Conservation (phyloP, 345 rosid species). For the Pelargonium nanum region DNA sequence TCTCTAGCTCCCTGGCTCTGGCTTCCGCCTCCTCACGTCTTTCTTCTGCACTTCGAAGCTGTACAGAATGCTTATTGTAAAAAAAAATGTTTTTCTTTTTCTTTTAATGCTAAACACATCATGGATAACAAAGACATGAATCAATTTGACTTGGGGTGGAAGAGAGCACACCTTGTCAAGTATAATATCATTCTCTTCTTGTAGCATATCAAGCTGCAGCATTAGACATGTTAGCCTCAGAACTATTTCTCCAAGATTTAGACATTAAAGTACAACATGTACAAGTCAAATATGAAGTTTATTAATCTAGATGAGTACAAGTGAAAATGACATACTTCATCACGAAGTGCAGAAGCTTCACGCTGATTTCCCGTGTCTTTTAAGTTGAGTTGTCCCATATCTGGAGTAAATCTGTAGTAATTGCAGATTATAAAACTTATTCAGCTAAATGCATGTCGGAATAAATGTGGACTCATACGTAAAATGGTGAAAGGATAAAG, state of each 20-base stretch:
- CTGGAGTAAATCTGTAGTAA: constrained; percentile 54
- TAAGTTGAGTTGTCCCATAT: constrained; percentile 42
- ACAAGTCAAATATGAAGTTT: no score
- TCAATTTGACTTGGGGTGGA: background rate
- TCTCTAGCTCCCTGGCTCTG: constrained; percentile 91
- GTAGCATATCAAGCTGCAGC: constrained; percentile 50
- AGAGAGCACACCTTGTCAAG: constrained; percentile 16
- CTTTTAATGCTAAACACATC: background rate
- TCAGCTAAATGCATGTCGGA: background rate
- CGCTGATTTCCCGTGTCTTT: constrained; percentile 64
- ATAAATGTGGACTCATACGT: background rate
- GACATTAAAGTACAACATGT: constrained; percentile 13
- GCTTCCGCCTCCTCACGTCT: constrained; percentile 82
- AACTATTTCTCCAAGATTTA: constrained; percentile 17
- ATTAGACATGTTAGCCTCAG: constrained; percentile 19
- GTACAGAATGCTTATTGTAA: constrained; percentile 15
- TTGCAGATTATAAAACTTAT: background rate
- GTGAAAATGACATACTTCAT: constrained; percentile 59
- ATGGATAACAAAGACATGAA: constrained; percentile 9
- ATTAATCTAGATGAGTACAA: constrained; percentile 3
- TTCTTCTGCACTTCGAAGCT: constrained; percentile 79
- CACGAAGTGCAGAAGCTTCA: constrained; percentile 94
- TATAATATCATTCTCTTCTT: constrained; percentile 20
- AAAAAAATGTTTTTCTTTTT: no score
- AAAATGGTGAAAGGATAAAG: background rate